Percentiles rank a stretch among this genome's conserved stretches.
These are phyloP conservation scores for Tulasnella sp. DNA, from an alignment of 768 basidiomycete genomes.

Conservation along the genomic window DNA sequence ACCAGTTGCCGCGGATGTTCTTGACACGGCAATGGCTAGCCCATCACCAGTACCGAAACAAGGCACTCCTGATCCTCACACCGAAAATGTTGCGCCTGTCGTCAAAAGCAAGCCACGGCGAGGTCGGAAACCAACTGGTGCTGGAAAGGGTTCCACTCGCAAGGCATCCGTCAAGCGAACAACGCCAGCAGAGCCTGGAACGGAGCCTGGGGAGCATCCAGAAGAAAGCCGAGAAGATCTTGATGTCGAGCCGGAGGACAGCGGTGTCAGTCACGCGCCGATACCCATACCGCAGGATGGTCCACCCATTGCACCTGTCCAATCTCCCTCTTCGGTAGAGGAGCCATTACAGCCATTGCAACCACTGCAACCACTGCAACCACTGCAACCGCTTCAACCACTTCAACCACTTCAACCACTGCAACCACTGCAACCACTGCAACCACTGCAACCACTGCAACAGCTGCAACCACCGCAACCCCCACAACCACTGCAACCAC, in stretches of 20 bases:
- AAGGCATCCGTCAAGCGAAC: neutral
- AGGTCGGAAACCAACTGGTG: neutral
- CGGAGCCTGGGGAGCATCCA: neutral
- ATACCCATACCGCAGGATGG: neutral
- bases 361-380: neutral
- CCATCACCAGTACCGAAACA: neutral
- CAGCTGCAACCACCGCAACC: too few species aligned
- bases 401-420: too few species aligned
- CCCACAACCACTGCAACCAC: too few species aligned
- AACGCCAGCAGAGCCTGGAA: slow-evolving; percentile 11
- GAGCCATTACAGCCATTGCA: neutral
- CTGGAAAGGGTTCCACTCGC: neutral
- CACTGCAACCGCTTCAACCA: too few species aligned
- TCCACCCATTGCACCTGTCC: neutral
- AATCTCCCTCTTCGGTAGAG: neutral
- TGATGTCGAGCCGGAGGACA: neutral
- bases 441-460: too few species aligned
- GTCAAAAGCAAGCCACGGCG: neutral
- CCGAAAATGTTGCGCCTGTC: neutral
- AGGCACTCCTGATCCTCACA: neutral
- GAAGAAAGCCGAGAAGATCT: neutral
- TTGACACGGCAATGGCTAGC: neutral
- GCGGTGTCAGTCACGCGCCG: neutral
- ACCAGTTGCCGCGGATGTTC: neutral
- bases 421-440: too few species aligned